phyloP scores from a whole-genome alignment of 2,329 filamentous ascomycete species.

The Beauveria asiatica region DNA sequence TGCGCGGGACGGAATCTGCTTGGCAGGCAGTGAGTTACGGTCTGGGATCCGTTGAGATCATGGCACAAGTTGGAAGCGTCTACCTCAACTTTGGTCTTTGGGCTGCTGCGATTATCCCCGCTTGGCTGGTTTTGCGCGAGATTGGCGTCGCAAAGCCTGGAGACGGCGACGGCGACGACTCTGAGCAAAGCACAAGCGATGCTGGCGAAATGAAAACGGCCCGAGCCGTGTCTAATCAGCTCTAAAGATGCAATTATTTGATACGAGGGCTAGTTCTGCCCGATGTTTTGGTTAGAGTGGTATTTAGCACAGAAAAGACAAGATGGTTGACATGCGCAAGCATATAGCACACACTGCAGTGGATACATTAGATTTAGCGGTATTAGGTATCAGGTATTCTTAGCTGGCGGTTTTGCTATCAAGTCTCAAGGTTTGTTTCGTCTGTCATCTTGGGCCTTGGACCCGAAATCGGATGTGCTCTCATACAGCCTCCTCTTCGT shows the following conservation, averaged over 20 bases:
- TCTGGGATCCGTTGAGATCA: conserved; percentile 50
- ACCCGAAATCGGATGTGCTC: not conserved
- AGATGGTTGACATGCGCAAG: no score
- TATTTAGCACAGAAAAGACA: no score
- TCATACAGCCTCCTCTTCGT: not conserved
- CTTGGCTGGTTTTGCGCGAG: conserved; percentile 56
- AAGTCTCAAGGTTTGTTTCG: no score
- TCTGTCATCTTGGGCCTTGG: not conserved
- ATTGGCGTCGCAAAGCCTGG: conserved; percentile 32
- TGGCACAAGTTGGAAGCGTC: conserved; percentile 56
- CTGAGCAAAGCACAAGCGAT: not conserved
- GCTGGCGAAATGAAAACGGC: not conserved
- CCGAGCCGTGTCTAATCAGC: not conserved
- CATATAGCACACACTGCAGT: no score
- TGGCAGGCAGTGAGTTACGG: conserved; percentile 68
- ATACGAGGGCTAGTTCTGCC: no score
- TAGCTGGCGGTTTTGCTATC: not conserved
- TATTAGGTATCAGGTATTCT: no score
- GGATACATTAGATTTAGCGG: no score
- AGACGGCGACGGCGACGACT: not conserved
- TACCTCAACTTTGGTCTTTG: conserved; percentile 66
- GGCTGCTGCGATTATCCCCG: conserved; percentile 54
- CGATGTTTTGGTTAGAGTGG: no score
- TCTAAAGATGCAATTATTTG: no score
- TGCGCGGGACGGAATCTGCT: conserved; percentile 63